phyloP scores from a whole-genome alignment of 2,329 filamentous ascomycete genomes.

The Penicillium corylophilum region DNA sequence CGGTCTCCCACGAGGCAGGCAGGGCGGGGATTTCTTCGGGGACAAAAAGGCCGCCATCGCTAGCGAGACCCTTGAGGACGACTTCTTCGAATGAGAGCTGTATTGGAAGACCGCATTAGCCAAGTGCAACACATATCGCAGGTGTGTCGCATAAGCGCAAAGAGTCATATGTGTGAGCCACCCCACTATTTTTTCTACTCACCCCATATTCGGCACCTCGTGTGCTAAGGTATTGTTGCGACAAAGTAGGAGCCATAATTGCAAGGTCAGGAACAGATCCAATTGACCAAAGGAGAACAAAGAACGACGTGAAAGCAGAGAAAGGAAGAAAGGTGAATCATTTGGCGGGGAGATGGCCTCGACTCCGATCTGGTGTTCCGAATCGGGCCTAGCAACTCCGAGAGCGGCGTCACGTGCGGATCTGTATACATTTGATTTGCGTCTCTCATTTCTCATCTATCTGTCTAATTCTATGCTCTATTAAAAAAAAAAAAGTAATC shows the following conservation, averaged over 20 bases:
- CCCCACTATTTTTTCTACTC: conserved; percentile 4
- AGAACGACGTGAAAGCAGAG: background rate
- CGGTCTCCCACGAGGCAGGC: conserved; percentile 22
- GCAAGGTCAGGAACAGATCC: background rate
- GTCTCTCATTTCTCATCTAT: background rate
- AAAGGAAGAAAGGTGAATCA: conserved; percentile 15
- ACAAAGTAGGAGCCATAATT: conserved; percentile 28
- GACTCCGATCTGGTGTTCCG: conserved; percentile 2
- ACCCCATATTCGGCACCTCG: conserved; percentile 34
- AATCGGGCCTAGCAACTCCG: conserved; percentile 26
- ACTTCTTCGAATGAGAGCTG: conserved; percentile 81
- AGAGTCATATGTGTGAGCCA: background rate
- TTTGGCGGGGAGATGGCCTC: conserved; percentile 16
- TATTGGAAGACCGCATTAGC: background rate
- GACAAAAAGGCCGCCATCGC: conserved; percentile 85
- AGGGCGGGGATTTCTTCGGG: conserved; percentile 56
- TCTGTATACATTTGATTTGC: background rate
- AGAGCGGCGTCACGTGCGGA: conserved; percentile 29
- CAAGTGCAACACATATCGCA: conserved; percentile 8
- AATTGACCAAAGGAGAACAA: conserved; percentile 1
- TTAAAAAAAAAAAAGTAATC: background rate
- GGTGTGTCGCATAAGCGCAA: background rate
- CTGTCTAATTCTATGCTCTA: background rate
- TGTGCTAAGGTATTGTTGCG: conserved; percentile 35
- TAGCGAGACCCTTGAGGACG: conserved; percentile 82